Evolutionary conservation across 257 asterid genomes (phyloP).

Genomic region (Plantago major): DNA sequence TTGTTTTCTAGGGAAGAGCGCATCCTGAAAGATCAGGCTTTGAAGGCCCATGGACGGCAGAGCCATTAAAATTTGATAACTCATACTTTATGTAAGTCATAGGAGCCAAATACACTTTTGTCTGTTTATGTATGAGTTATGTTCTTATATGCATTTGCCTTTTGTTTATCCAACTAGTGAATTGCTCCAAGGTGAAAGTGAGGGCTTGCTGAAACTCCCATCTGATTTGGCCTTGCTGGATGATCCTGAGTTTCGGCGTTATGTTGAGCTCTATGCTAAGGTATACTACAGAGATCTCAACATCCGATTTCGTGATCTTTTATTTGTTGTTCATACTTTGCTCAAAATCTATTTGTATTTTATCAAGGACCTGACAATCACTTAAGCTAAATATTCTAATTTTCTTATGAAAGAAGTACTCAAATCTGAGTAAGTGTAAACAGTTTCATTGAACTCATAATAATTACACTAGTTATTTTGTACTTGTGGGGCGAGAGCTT

Average conservation of each 20-base stretch:
- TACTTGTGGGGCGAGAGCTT: no score
- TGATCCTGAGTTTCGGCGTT: slow-evolving; percentile 51
- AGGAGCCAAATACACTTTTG: slow-evolving; percentile 10
- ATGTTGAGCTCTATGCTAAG: slow-evolving; percentile 64
- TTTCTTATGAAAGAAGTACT: slow-evolving; percentile 1
- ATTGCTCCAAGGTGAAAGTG: slow-evolving; percentile 80
- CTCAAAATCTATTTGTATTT: slow-evolving; percentile 9
- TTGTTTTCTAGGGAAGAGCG: slow-evolving; percentile 71
- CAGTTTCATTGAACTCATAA: not conserved
- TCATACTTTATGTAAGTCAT: slow-evolving; percentile 75
- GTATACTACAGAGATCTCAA: slow-evolving; percentile 24
- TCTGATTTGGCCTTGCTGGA: slow-evolving; percentile 76
- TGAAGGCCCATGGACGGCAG: slow-evolving; percentile 92
- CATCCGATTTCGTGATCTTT: not conserved
- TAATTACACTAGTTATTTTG: no score
- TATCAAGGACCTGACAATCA: slow-evolving; percentile 10
- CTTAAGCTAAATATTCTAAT: not conserved
- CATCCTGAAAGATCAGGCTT: slow-evolving; percentile 98
- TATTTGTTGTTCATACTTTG: not conserved
- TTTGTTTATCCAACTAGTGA: slow-evolving; percentile 27
- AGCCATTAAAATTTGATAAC: slow-evolving; percentile 90
- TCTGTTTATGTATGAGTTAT: slow-evolving; percentile 5
- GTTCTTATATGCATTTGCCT: slow-evolving; percentile 9
- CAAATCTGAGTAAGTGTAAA: slow-evolving; percentile 1
- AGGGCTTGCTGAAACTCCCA: slow-evolving; percentile 80